These are phyloP conservation scores for Hanseniaspora uvarum DNA, from an alignment of 1,139 yeast genomes.

Conservation along the genomic window DNA sequence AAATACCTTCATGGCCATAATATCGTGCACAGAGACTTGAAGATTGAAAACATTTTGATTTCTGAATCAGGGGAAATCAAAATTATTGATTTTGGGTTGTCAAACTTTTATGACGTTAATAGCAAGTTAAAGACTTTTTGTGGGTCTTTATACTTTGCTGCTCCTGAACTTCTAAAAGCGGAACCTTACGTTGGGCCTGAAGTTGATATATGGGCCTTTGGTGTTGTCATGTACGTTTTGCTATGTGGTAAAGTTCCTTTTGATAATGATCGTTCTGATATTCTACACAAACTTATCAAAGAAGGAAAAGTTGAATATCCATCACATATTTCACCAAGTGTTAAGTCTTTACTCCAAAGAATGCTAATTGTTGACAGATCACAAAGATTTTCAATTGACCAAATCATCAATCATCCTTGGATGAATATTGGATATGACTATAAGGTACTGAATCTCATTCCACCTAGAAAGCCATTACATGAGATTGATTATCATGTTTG, in stretches of 20 bases:
- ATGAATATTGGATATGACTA: constrained; percentile 79
- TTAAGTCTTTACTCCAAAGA: constrained; percentile 68
- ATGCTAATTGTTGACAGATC: constrained; percentile 88
- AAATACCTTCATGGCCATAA: constrained; percentile 89
- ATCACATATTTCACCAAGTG: constrained; percentile 64
- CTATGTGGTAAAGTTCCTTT: constrained; percentile 98
- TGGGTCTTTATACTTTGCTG: constrained; percentile 96
- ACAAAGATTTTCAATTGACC: constrained; percentile 68
- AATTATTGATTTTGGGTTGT: constrained; percentile 90
- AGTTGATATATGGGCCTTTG: constrained; percentile 97
- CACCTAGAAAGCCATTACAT: constrained; percentile 63
- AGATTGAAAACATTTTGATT: constrained; percentile 92
- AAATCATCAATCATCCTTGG: constrained; percentile 88
- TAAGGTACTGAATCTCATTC: constrained; percentile 61
- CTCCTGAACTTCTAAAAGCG: constrained; percentile 90
- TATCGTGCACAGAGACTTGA: constrained; percentile 91
- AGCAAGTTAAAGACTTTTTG: constrained; percentile 82
- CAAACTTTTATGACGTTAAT: constrained; percentile 69
- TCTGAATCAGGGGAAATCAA: constrained; percentile 89
- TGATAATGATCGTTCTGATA: constrained; percentile 89
- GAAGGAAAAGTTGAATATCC: constrained; percentile 91
- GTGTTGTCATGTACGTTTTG: constrained; percentile 84
- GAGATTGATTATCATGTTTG: constrained; percentile 67
- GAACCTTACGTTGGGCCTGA: constrained; percentile 93
- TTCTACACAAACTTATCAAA: constrained; percentile 87